Evolutionary conservation across 305 asterid species (phyloP), one percentile per base, ranked within the genome.

Genomic region (Withania somnifera): DNA sequence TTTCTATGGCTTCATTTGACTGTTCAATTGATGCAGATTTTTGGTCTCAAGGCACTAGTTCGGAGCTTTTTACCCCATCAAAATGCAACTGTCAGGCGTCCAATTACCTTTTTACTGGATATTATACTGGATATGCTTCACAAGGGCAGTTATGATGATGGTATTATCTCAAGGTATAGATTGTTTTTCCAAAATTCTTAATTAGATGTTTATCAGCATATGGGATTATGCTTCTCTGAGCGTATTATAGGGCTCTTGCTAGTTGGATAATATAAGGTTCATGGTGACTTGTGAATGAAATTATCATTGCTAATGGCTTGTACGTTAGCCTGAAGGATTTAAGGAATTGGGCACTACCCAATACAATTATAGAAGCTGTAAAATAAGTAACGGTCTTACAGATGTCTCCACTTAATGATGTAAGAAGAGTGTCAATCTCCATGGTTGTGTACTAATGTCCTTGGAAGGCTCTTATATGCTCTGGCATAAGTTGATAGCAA

Each of bases 31-130:
- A 9, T 89, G 85, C 94, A 95, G 98, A 88, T 93, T 78, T 95
- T 86, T 92, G 97, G 93, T 86, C 95, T 95, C 81, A 93, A 95
- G 91, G 81, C 94, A 81, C 90, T 93, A 80, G 98, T 91, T 79
- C 85, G 91, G 89, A 90, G 95, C 87, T 91, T 92, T 86, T 86
- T 93, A 86, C 97, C 97, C 61, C 91, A 89, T 82, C 85, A 88
- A 79, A 86, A 84, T 80, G 80, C 86, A 34, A 54, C 45, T 84
- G 84, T 81, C 78, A 85, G 71, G 85, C 91, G 93, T 79, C 89
- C 92, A 32, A 88, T 93, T 57, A 83, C 86, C 81, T 82, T 85
- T 87, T 87, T 95, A 88, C 87, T 91, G 86, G 93, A 88, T 81
- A 82, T 92, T 87, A 84, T 95, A 85, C 85, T 80, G 83, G 86